Conservation (phyloP, 257 asterid genomes). For the Gentiana dahurica region DNA sequence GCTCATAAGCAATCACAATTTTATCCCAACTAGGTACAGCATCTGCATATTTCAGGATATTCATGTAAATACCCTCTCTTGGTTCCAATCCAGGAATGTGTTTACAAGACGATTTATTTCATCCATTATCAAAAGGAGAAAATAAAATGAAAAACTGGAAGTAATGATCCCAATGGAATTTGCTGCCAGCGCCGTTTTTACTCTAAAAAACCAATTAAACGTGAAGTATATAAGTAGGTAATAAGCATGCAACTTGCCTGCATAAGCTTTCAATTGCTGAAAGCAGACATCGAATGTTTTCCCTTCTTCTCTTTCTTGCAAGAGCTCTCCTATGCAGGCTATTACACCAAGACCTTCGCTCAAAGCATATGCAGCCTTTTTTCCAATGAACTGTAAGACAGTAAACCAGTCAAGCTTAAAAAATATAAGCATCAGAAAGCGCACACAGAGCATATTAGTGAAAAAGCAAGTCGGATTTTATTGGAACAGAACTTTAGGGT, state of each 20-base stretch:
- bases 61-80: not conserved
- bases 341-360: constrained; percentile 80
- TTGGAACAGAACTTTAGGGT: not conserved
- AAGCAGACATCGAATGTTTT: constrained; percentile 93
- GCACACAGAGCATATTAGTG: not conserved
- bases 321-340: constrained; percentile 94
- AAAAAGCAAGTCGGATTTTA: not conserved
- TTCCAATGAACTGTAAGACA: constrained; percentile 72
- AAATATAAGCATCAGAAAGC: constrained; percentile 3
- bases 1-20: constrained; percentile 88
- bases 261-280: constrained; percentile 81
- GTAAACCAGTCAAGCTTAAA: constrained; percentile 16
- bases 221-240: no score
- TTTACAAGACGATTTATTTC: no score
- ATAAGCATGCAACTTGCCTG: constrained; percentile 31
- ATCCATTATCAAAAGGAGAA: not conserved
- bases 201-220: not conserved
- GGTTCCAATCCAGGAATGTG: no score
- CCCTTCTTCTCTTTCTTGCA: constrained; percentile 93
- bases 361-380: constrained; percentile 96
- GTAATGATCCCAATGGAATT: not conserved
- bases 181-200: not conserved
- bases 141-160: not conserved
- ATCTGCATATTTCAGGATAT: constrained; percentile 32
- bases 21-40: constrained; percentile 91